Conservation (phyloP, 495 filamentous ascomycete species). For the Cenococcum geophilum region DNA sequence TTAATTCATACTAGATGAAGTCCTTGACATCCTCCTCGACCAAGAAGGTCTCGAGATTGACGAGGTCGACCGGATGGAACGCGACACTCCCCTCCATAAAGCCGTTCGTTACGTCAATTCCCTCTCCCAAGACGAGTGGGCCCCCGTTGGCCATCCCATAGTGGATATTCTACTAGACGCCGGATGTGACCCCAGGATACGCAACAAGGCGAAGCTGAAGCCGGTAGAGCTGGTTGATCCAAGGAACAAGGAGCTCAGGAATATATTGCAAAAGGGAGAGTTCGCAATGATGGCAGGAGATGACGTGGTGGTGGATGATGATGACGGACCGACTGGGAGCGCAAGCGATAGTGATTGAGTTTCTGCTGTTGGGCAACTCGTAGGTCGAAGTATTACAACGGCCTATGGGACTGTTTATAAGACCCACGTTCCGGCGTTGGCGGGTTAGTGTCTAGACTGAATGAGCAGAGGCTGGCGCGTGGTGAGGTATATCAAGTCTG, state of each 20-base stretch:
- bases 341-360: conserved; percentile 37
- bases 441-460: not conserved
- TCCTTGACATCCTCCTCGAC: conserved; percentile 88
- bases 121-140: conserved; percentile 45
- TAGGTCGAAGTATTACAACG: not conserved
- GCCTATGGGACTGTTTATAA: not conserved
- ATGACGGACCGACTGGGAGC: conserved; percentile 34
- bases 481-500: not conserved
- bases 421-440: not conserved
- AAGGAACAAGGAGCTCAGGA: conserved; percentile 60
- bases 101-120: conserved; percentile 77
- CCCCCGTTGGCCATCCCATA: conserved; percentile 56
- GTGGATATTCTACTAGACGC: conserved; percentile 91
- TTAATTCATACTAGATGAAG: conserved; percentile 56
- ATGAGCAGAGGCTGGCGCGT: not conserved
- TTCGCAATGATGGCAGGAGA: conserved; percentile 40
- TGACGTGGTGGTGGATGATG: conserved; percentile 38
- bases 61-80: conserved; percentile 69
- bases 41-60: conserved; percentile 94
- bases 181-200: conserved; percentile 68
- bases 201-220: conserved; percentile 66
- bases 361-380: not conserved
- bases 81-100: conserved; percentile 84
- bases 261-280: conserved; percentile 68
- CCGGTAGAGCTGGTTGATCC: conserved; percentile 67